Evolutionary conservation across 441 rosid species (phyloP).

Genomic region (Sinapis alba): DNA sequence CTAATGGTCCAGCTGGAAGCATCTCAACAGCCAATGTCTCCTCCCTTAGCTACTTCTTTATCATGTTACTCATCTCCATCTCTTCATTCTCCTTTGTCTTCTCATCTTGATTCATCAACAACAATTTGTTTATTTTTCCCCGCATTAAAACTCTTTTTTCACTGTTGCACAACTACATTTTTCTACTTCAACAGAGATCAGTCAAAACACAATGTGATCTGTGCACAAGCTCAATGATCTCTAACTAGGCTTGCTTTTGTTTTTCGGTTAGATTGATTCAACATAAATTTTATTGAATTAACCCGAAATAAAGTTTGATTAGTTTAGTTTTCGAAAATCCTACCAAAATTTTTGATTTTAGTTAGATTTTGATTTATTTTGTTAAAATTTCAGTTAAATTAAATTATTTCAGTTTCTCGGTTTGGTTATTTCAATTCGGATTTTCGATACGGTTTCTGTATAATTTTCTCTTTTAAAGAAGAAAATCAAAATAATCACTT

Average conservation of each 20-base stretch:
- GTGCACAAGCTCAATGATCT: constrained; percentile 33
- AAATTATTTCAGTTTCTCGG: too few relatives aligned
- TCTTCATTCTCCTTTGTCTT: constrained; percentile 7
- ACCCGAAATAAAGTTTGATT: too few relatives aligned
- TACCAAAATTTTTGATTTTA: too few relatives aligned
- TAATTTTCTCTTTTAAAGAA: too few relatives aligned
- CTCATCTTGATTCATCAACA: constrained; percentile 26
- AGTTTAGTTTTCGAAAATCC: too few relatives aligned
- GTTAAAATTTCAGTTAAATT: too few relatives aligned
- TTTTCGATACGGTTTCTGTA: too few relatives aligned
- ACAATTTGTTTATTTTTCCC: constrained; percentile 6
- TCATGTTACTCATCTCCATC: constrained; percentile 16
- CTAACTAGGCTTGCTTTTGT: not conserved
- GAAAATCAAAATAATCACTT: too few relatives aligned
- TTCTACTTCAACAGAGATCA: constrained; percentile 9
- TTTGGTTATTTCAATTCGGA: too few relatives aligned
- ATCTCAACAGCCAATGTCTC: constrained; percentile 47
- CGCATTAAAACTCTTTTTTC: not conserved
- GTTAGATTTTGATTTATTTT: too few relatives aligned
- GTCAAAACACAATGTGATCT: constrained; percentile 19
- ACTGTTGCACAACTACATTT: not conserved
- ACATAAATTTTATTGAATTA: too few relatives aligned
- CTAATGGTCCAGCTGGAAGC: constrained; percentile 65
- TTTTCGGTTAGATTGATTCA: too few relatives aligned
- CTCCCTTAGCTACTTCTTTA: constrained; percentile 33